Percentiles rank a stretch among this genome's conserved stretches.
phyloP scores from a whole-genome alignment of 2,329 filamentous ascomycete species.

The Colletotrichum somersetense region DNA sequence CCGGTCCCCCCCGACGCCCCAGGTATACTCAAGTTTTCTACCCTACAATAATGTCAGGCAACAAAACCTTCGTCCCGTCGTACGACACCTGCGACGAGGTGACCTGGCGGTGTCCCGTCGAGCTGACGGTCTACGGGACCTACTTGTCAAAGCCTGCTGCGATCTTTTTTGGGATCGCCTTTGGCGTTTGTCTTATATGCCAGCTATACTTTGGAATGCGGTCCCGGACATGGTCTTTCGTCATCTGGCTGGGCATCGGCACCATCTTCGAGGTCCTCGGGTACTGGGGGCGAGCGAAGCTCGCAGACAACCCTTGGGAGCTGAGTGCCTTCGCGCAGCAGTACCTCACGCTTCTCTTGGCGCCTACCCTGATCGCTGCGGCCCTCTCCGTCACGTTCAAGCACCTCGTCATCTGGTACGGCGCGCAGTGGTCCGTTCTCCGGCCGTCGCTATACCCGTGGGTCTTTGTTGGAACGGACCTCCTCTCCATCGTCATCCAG shows the following conservation, averaged over 20 bases:
- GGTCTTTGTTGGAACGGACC: slow-evolving; percentile 64
- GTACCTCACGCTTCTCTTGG: slow-evolving; percentile 56
- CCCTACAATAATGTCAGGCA: neutral
- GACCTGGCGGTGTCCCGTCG: neutral
- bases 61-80: slow-evolving; percentile 2
- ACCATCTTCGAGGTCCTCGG: slow-evolving; percentile 16
- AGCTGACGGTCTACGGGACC: slow-evolving; percentile 16
- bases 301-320: slow-evolving; percentile 54
- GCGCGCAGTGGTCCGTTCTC: slow-evolving; percentile 55
- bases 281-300: slow-evolving; percentile 1
- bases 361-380: slow-evolving; percentile 58
- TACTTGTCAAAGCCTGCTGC: slow-evolving; percentile 1
- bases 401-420: slow-evolving; percentile 59
- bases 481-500: slow-evolving; percentile 53
- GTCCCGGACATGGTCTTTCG: slow-evolving; percentile 17
- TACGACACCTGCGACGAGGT: slow-evolving; percentile 18
- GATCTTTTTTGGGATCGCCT: slow-evolving; percentile 10
- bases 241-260: slow-evolving; percentile 10
- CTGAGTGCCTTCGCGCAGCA: slow-evolving; percentile 56
- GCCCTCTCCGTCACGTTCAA: slow-evolving; percentile 61
- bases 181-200: neutral
- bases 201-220: slow-evolving; percentile 10
- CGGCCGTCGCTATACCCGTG: slow-evolving; percentile 59
- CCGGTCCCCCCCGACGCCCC: too few species aligned
- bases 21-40: too few species aligned